phyloP scores from a whole-genome alignment of 177 flowering plant genomes.

The Tripterygium wilfordii region DNA sequence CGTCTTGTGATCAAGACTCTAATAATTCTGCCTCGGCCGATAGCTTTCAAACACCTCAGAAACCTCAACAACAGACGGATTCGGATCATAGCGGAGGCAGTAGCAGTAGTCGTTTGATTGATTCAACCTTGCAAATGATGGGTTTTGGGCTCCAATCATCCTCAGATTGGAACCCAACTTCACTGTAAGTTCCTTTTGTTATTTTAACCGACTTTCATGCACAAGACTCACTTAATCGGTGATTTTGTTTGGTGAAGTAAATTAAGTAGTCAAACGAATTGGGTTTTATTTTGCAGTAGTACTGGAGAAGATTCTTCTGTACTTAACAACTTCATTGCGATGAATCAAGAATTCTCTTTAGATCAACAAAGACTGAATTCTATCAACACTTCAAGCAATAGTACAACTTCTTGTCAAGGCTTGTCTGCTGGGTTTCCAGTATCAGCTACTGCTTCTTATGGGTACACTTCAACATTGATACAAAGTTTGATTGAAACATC shows the following conservation, averaged over 20 bases:
- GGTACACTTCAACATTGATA: conserved; percentile 35
- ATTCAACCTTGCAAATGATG: conserved; percentile 28
- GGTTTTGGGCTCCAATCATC: conserved; percentile 24
- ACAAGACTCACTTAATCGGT: no score
- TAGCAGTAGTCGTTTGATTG: conserved; percentile 15
- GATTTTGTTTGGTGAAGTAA: no score
- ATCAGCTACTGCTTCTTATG: conserved; percentile 30
- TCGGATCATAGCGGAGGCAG: conserved; percentile 8
- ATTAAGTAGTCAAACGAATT: no score
- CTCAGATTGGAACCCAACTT: conserved; percentile 31
- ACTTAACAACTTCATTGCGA: conserved; percentile 1
- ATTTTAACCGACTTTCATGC: no score
- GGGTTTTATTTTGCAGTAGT: no score
- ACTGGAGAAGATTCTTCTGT: conserved; percentile 21
- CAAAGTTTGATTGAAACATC: conserved; percentile 44
- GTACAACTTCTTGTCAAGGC: conserved; percentile 27
- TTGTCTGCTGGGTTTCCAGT: conserved; percentile 29
- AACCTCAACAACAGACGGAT: conserved; percentile 13
- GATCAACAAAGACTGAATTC: conserved; percentile 27
- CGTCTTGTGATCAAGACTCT: no score
- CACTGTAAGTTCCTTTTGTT: conserved; percentile 29
- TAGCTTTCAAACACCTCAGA: conserved; percentile 13
- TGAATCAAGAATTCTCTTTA: conserved; percentile 32
- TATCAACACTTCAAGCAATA: conserved; percentile 16
- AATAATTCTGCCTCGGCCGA: conserved; percentile 12